Percentiles rank a stretch among this genome's conserved stretches.
phyloP scores from a whole-genome alignment of 257 asterid species.

The Pogostemon cablin region DNA sequence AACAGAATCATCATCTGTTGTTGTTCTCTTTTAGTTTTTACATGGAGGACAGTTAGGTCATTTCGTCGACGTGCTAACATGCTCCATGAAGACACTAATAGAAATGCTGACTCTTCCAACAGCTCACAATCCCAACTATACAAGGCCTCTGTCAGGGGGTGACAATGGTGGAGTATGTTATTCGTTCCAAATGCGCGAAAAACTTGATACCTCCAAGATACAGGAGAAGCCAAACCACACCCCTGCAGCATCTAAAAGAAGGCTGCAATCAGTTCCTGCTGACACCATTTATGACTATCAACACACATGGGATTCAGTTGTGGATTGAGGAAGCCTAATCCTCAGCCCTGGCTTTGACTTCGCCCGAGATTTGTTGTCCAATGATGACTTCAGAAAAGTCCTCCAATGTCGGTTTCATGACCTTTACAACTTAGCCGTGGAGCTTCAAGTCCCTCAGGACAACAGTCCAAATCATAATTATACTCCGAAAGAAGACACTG shows the following conservation, averaged over 20 bases:
- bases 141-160: conserved; percentile 65
- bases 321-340: conserved; percentile 60
- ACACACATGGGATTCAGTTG: conserved; percentile 73
- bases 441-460: conserved; percentile 73
- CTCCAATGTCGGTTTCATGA: conserved; percentile 78
- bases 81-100: conserved; percentile 71
- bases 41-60: conserved; percentile 73
- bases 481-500: conserved; percentile 41
- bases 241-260: conserved; percentile 63
- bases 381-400: conserved; percentile 86
- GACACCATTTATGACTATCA: conserved; percentile 85
- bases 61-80: conserved; percentile 70
- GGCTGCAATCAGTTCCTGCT: conserved; percentile 79
- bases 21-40: no score
- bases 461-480: conserved; percentile 33
- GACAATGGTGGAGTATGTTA: conserved; percentile 59
- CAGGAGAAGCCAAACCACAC: conserved; percentile 58
- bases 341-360: conserved; percentile 62
- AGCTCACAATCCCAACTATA: conserved; percentile 67
- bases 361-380: conserved; percentile 79
- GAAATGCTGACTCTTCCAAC: conserved; percentile 77
- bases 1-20: no score
- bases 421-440: conserved; percentile 77
- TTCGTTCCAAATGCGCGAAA: conserved; percentile 77
- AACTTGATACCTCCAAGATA: conserved; percentile 65